Percentiles rank a stretch among this genome's conserved stretches.
These are phyloP conservation scores for Podochytrium sp. DNA, from an alignment of 192 early-diverging fungal species.

Conservation along the genomic window DNA sequence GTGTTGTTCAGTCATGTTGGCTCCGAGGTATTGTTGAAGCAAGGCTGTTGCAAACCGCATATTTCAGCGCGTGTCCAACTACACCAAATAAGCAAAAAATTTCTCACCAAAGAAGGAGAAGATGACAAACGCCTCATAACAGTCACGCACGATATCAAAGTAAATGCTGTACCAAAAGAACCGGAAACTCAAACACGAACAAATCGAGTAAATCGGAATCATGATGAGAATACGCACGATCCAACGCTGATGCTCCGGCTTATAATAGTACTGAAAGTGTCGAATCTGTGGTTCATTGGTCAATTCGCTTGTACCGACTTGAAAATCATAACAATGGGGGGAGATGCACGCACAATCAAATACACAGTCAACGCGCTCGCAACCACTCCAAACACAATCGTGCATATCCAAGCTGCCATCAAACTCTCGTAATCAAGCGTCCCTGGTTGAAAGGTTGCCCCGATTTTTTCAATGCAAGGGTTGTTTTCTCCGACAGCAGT, in stretches of 20 bases:
- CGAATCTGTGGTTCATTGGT: conserved; percentile 4
- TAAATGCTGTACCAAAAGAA: conserved; percentile 72
- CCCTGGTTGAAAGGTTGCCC: conserved; percentile 37
- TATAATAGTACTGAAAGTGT: conserved; percentile 37
- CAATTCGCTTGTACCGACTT: background rate
- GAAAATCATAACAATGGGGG: background rate
- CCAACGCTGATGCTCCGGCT: conserved; percentile 74
- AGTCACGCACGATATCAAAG: conserved; percentile 65
- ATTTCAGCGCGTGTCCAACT: too few relatives aligned
- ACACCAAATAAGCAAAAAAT: background rate
- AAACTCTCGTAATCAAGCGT: conserved; percentile 29
- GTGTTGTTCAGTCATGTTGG: conserved; percentile 46
- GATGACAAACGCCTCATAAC: conserved; percentile 79
- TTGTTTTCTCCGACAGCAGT: too few relatives aligned
- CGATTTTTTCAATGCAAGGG: conserved; percentile 18
- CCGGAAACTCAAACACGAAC: conserved; percentile 71
- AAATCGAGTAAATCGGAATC: conserved; percentile 75
- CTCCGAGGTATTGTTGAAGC: conserved; percentile 72
- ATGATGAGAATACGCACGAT: conserved; percentile 79
- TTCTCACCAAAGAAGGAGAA: conserved; percentile 65
- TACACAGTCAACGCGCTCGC: conserved; percentile 24
- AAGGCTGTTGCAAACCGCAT: conserved; percentile 29
- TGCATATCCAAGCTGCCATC: conserved; percentile 25
- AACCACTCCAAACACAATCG: conserved; percentile 28
- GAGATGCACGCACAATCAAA: conserved; percentile 1